Conservation (phyloP, 2,329 filamentous ascomycete species). For the Triangularia setosa region DNA sequence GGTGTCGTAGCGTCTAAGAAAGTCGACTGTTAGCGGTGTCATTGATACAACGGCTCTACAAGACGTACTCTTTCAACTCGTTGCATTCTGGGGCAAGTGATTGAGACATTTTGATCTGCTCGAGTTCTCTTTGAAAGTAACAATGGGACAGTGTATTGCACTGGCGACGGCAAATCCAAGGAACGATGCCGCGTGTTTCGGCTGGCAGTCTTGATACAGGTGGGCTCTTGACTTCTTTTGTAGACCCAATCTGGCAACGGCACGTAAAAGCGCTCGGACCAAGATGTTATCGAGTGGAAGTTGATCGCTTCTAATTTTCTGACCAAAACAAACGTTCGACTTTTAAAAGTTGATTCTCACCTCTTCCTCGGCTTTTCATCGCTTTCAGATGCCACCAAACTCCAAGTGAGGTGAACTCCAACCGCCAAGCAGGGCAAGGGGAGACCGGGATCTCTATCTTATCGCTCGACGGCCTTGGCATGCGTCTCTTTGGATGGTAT, state of each 20-base stretch:
- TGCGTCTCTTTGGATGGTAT: not conserved
- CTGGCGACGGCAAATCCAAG: not conserved
- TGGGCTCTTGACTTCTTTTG: not conserved
- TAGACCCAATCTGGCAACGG: not conserved
- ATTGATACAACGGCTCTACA: not conserved
- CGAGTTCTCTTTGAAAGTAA: not conserved
- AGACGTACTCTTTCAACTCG: constrained; percentile 82
- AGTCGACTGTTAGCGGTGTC: not conserved
- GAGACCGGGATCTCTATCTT: constrained; percentile 9
- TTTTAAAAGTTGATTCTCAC: not conserved
- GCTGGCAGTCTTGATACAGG: not conserved
- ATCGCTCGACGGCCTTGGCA: not conserved
- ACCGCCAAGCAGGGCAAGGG: not conserved
- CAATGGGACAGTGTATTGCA: not conserved
- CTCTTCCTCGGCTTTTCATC: not conserved
- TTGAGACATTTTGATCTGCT: constrained; percentile 68
- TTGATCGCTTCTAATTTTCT: not conserved
- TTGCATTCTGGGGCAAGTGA: constrained; percentile 95
- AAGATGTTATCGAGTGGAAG: not conserved
- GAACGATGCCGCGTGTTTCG: not conserved
- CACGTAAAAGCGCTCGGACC: not conserved
- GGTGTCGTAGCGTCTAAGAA: constrained; percentile 78
- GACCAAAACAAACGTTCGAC: too few relatives aligned
- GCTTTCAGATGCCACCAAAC: not conserved
- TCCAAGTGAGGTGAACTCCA: not conserved